Evolutionary conservation across 2,329 filamentous ascomycete species (phyloP).

Genomic region (Diaporthe nobilis): DNA sequence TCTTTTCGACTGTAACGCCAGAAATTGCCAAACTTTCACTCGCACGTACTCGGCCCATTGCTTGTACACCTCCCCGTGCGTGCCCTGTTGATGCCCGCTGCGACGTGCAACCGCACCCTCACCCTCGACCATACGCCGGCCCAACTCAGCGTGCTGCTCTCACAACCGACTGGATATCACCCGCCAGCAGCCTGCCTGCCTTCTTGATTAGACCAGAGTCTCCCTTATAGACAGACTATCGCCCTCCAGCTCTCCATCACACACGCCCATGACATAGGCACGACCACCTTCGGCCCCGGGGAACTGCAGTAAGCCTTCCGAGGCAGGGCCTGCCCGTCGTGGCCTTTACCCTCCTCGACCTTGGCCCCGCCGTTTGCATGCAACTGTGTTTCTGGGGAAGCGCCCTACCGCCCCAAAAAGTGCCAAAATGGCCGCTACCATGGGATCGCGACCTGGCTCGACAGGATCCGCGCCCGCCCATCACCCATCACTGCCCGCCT

Average conservation of each 20-base stretch:
- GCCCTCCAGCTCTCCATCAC: not conserved
- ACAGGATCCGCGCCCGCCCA: conserved; percentile 50
- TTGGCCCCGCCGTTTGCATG: conserved; percentile 24
- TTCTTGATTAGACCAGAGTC: conserved; percentile 12
- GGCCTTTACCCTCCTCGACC: conserved; percentile 9
- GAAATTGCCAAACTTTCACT: not conserved
- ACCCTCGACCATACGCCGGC: not conserved
- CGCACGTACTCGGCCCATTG: not conserved
- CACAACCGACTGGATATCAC: not conserved
- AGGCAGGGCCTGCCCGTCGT: conserved; percentile 36
- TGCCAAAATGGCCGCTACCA: conserved; percentile 44
- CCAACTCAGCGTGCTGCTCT: not conserved
- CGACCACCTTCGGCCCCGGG: conserved; percentile 16
- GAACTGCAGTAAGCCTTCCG: conserved; percentile 30
- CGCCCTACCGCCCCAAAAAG: conserved; percentile 10
- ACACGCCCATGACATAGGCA: conserved; percentile 17
- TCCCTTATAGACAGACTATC: not conserved
- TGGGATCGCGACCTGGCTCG: conserved; percentile 48
- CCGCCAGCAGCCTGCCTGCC: not conserved
- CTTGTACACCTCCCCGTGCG: conserved; percentile 17
- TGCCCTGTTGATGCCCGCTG: conserved; percentile 15
- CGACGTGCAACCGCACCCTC: conserved; percentile 9
- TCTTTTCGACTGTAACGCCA: conserved; percentile 13
- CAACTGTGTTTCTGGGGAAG: conserved; percentile 6
- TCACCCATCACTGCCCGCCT: conserved; percentile 72